Evolutionary conservation across 2,329 filamentous ascomycete genomes (phyloP), one percentile per base, ranked within the genome.

Genomic region (Trichoderma koningii): DNA sequence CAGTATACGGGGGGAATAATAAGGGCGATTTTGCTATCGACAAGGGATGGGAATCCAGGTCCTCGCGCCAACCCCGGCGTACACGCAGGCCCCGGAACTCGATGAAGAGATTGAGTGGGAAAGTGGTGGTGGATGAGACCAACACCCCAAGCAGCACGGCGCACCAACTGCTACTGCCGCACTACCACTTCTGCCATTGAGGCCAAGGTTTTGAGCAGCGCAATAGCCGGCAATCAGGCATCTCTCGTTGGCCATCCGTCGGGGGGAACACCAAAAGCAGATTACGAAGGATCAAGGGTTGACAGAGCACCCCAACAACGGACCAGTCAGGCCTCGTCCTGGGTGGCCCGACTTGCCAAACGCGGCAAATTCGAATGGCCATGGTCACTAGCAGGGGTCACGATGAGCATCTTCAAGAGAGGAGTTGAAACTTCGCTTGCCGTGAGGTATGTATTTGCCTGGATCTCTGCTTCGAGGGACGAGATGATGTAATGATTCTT

Each of bases 241-340:
- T 30, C 48, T 63, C 38, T 47, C 38, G 59, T 34, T 55, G 50
- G 59, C 59, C 26, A 38, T 55, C 28, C 41, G 26, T 45, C 50
- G 19, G 26, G 41, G 50, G 44, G 59, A 26, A 26, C 41, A 55
- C 61, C 42, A 64, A 64, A 56, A 56, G 61, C 52, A 64, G 61
- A 64, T 64, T 64, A 56, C 61, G 52, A 52, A 64, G 61, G 61
- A 56, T 56, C 61, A 56, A 64, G 52, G 51, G 51, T 64, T 21
- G 52, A 64, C 52, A 41, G 48, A 51, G 30, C 21, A 28, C 44
- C 61, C 61, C 51, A 64, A 50, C 23, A 30, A 38, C 14, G 51
- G 52, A 56, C 61, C 51, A 64, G 51, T 55, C 51, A 56, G 52
- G 52, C 61, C 30, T 64, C 52, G 52, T 42, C 28, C 42, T 56